A percentile compares a stretch with the other conserved stretches of the same genome.
Conservation (phyloP, 345 rosid genomes). For the Litchi chinensis region DNA sequence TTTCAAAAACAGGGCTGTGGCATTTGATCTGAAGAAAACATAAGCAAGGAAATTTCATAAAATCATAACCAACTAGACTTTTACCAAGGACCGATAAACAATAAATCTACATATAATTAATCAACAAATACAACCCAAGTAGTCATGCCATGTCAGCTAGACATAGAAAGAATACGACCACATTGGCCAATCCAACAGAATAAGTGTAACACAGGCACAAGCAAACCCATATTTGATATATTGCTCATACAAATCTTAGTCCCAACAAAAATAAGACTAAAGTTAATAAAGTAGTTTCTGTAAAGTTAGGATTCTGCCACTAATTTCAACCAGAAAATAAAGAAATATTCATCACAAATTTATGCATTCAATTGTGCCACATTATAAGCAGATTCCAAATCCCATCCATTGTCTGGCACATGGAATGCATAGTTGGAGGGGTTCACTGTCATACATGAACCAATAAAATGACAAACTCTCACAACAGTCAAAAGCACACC, state of each 20-base stretch:
- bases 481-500: background rate
- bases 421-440: background rate
- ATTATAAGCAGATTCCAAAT: background rate
- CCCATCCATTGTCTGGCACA: background rate
- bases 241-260: background rate
- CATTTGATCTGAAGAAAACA: conserved; percentile 68
- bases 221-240: background rate
- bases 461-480: background rate
- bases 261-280: background rate
- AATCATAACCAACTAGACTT: background rate
- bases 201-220: background rate
- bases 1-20: conserved; percentile 76
- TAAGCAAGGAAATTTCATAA: conserved; percentile 1
- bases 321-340: background rate
- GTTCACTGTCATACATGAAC: background rate
- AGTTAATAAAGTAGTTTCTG: background rate
- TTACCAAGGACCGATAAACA: conserved; percentile 9
- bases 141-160: background rate
- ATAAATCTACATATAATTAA: background rate
- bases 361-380: background rate
- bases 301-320: background rate
- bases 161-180: background rate
- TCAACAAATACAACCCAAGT: background rate
- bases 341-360: background rate
- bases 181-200: background rate